These are phyloP conservation scores for Podaxis sp. DNA, from an alignment of 768 basidiomycete species.

Conservation along the genomic window DNA sequence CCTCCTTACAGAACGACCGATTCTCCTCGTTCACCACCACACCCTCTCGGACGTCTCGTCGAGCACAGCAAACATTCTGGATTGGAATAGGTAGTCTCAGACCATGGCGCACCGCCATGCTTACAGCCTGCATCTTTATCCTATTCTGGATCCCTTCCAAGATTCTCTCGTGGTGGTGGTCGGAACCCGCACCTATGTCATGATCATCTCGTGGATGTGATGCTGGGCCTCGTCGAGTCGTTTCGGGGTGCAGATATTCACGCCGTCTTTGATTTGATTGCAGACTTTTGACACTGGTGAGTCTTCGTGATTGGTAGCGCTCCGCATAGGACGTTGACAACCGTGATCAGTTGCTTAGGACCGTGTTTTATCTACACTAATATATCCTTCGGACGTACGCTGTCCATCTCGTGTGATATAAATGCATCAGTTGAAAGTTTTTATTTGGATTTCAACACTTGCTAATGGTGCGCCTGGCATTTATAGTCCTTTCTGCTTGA, in stretches of 20 bases:
- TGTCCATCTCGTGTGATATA: constrained; percentile 15
- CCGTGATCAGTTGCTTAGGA: not conserved
- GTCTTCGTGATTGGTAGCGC: too few relatives aligned
- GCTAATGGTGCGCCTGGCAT: too few relatives aligned
- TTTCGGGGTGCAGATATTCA: not conserved
- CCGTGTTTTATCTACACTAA: not conserved
- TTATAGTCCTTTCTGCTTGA: too few relatives aligned
- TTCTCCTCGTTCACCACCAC: constrained; percentile 65
- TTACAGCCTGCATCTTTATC: constrained; percentile 54
- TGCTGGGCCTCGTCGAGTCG: not conserved
- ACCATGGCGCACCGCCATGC: constrained; percentile 65
- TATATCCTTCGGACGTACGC: not conserved
- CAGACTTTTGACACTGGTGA: not conserved
- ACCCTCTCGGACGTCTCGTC: constrained; percentile 63
- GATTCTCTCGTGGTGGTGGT: constrained; percentile 48
- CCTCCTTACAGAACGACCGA: constrained; percentile 49
- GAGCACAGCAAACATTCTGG: constrained; percentile 77
- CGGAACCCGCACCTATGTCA: not conserved
- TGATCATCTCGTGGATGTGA: not conserved
- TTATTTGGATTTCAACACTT: too few relatives aligned
- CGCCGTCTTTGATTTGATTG: not conserved
- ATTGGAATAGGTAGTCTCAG: constrained; percentile 63
- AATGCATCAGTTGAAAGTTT: not conserved
- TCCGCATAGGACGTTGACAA: not conserved
- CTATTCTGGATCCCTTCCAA: constrained; percentile 55